Evolutionary conservation across 768 basidiomycete species (phyloP).

Genomic region (Coprinellus aureogranulatus): DNA sequence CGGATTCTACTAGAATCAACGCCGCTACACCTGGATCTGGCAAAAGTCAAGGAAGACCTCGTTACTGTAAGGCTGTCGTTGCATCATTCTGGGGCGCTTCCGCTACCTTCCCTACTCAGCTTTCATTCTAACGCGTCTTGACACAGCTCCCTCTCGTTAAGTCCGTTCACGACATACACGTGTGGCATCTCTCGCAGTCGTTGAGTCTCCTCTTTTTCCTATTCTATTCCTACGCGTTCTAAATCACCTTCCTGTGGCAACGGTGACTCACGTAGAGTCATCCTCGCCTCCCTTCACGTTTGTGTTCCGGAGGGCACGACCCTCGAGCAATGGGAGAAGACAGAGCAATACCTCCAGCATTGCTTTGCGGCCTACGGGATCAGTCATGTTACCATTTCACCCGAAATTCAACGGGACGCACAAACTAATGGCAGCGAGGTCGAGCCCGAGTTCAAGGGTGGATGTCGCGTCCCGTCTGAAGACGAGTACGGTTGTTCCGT

Average conservation of each 20-base stretch:
- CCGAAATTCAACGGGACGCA: conserved; percentile 40
- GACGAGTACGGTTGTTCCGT: conserved; percentile 46
- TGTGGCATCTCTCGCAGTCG: conserved; percentile 58
- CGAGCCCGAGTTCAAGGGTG: conserved; percentile 22
- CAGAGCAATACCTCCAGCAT: conserved; percentile 46
- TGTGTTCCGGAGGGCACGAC: conserved; percentile 47
- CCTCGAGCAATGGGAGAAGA: conserved; percentile 50
- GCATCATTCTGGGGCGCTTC: not conserved
- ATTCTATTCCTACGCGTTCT: not conserved
- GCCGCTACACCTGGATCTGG: conserved; percentile 48
- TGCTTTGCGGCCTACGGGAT: conserved; percentile 54
- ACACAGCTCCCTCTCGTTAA: conserved; percentile 43
- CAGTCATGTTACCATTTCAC: conserved; percentile 54
- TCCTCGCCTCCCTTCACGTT: conserved; percentile 54
- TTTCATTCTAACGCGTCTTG: not conserved
- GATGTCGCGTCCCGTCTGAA: conserved; percentile 34
- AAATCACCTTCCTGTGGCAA: not conserved
- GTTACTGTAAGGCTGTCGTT: conserved; percentile 32
- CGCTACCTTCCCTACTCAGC: not conserved
- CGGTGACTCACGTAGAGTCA: conserved; percentile 31
- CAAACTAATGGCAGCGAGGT: conserved; percentile 28
- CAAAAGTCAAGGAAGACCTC: conserved; percentile 48
- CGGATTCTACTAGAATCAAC: conserved; percentile 53
- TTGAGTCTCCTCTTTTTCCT: conserved; percentile 18
- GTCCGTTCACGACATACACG: conserved; percentile 51